Evolutionary conservation across 768 basidiomycete genomes (phyloP).

Genomic region (Thelephora aurantiotincta): DNA sequence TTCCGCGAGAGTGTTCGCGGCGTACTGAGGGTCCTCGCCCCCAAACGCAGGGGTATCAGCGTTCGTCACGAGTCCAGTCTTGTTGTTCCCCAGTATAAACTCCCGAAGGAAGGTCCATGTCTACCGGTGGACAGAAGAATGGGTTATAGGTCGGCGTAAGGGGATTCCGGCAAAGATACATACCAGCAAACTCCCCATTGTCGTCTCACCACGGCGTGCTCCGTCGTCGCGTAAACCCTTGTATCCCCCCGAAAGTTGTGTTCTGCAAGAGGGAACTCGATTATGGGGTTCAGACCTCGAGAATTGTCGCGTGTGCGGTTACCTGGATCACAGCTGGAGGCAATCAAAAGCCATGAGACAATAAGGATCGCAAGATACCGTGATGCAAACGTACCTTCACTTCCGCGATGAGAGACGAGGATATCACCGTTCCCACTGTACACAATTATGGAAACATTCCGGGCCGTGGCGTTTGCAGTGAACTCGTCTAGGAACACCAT

Average conservation of each 20-base stretch:
- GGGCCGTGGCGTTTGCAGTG: conserved; percentile 44
- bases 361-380: not conserved
- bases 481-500: conserved; percentile 52
- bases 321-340: no score
- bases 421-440: conserved; percentile 62
- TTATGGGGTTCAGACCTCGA: no score
- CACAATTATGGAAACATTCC: conserved; percentile 36
- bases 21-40: conserved; percentile 36
- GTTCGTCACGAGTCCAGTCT: conserved; percentile 38
- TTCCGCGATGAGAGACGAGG: conserved; percentile 45
- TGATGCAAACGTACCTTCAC: conserved; percentile 39
- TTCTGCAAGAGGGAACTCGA: no score
- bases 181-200: conserved; percentile 35
- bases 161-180: no score
- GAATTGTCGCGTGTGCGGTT: no score
- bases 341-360: no score
- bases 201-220: conserved; percentile 58
- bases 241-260: conserved; percentile 66
- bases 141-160: not conserved
- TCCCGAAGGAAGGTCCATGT: conserved; percentile 48
- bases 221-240: conserved; percentile 57
- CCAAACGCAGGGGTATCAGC: conserved; percentile 21
- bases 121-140: conserved; percentile 26
- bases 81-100: conserved; percentile 50
- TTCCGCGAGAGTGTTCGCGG: no score